Conservation (phyloP, 2,329 filamentous ascomycete species). For the Neofusicoccum parvum region DNA sequence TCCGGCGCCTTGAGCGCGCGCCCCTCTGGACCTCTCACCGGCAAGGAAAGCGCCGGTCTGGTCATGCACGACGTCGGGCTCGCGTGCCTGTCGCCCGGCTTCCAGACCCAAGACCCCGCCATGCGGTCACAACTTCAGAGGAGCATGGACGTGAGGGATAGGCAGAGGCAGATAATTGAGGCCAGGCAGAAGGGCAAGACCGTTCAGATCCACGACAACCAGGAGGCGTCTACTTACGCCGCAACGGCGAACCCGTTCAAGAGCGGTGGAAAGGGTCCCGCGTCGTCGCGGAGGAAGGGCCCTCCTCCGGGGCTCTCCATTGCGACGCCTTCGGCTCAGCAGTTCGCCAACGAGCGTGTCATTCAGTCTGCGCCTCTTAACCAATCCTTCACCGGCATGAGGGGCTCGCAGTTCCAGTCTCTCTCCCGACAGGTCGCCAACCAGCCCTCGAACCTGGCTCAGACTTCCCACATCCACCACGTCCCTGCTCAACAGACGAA, state of each 20-base stretch:
- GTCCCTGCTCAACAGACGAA: conserved; percentile 83
- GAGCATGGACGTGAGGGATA: conserved; percentile 89
- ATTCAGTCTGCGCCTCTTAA: conserved; percentile 95
- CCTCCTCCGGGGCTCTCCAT: conserved; percentile 90
- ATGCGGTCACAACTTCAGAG: conserved; percentile 95
- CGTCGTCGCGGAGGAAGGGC: conserved; percentile 71
- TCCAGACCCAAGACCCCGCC: conserved; percentile 92
- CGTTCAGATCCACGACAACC: conserved; percentile 32
- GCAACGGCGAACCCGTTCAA: conserved; percentile 46
- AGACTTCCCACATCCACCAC: conserved; percentile 88
- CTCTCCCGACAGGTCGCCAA: conserved; percentile 77
- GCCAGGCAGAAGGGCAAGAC: conserved; percentile 69
- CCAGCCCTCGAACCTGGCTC: conserved; percentile 79
- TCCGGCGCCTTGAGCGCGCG: conserved; percentile 60
- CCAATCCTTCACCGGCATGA: conserved; percentile 91
- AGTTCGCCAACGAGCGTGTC: conserved; percentile 90
- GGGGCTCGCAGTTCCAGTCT: conserved; percentile 65
- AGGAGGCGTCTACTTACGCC: conserved; percentile 33
- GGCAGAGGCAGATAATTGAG: conserved; percentile 94
- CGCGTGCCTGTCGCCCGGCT: conserved; percentile 92
- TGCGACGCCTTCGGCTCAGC: conserved; percentile 87
- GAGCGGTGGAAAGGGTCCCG: conserved; percentile 64
- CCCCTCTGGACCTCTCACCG: conserved; percentile 72
- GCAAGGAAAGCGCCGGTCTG: conserved; percentile 69
- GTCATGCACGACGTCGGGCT: conserved; percentile 91